Evolutionary conservation across 2,329 filamentous ascomycete species (phyloP).

Genomic region (Claviceps spartinae): DNA sequence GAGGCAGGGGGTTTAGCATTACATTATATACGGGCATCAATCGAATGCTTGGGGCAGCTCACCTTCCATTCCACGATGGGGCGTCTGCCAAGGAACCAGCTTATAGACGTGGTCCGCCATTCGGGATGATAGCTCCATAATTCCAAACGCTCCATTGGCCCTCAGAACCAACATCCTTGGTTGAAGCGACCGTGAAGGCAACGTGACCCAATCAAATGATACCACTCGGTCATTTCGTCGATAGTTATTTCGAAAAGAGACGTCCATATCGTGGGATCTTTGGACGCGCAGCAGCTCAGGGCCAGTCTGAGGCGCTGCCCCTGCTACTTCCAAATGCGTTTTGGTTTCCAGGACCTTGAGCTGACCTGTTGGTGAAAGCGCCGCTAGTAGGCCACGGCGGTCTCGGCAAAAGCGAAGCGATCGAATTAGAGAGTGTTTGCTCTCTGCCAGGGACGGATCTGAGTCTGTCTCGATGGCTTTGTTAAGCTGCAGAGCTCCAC

Average conservation of each 20-base stretch:
- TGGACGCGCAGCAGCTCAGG: slow-evolving; percentile 47
- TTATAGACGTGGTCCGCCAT: slow-evolving; percentile 46
- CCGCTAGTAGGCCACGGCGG: slow-evolving; percentile 44
- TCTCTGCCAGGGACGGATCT: slow-evolving; percentile 34
- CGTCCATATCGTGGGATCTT: slow-evolving; percentile 48
- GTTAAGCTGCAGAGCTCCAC: slow-evolving; percentile 44
- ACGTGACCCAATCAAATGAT: slow-evolving; percentile 54
- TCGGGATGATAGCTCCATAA: slow-evolving; percentile 46
- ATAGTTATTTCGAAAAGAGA: slow-evolving; percentile 37
- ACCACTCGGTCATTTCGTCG: slow-evolving; percentile 47
- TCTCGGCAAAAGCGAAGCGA: slow-evolving; percentile 51
- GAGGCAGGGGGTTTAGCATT: slow-evolving; percentile 8
- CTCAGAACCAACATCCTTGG: slow-evolving; percentile 47
- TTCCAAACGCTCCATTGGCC: slow-evolving; percentile 47
- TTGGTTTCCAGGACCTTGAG: slow-evolving; percentile 47
- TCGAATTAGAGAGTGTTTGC: slow-evolving; percentile 47
- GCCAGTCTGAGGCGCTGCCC: slow-evolving; percentile 27
- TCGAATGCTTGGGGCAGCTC: slow-evolving; percentile 6
- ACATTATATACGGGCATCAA: background rate
- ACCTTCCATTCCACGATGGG: slow-evolving; percentile 44
- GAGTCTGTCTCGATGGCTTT: slow-evolving; percentile 42
- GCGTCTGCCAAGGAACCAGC: slow-evolving; percentile 46
- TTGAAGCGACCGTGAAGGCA: slow-evolving; percentile 39
- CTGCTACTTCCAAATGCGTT: slow-evolving; percentile 33
- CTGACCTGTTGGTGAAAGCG: slow-evolving; percentile 49